Conservation (phyloP, 192 early-diverging fungal species). For the Backusella parvicylindrica region DNA sequence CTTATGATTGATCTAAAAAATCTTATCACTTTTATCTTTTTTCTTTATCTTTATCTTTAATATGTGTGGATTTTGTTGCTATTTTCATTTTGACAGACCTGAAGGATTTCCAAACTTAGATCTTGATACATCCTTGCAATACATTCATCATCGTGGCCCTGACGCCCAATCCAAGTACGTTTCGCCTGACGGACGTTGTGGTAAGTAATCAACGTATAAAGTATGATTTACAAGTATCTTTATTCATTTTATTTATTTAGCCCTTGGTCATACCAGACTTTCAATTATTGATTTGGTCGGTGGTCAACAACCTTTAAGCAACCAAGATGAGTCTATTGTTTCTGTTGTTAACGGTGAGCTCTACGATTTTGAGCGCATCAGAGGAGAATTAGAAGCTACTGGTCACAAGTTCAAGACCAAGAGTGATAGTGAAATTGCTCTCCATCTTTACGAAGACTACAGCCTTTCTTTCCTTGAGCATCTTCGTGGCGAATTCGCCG, state of each 20-base stretch:
- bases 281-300: slow-evolving; percentile 26
- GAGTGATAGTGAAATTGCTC: slow-evolving; percentile 22
- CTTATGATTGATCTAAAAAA: neutral
- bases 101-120: neutral
- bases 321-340: neutral
- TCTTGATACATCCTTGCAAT: slow-evolving; percentile 2
- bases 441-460: slow-evolving; percentile 16
- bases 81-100: slow-evolving; percentile 13
- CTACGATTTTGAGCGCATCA: slow-evolving; percentile 18
- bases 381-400: neutral
- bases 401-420: slow-evolving; percentile 20
- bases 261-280: slow-evolving; percentile 15
- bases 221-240: neutral
- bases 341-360: slow-evolving; percentile 24
- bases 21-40: slow-evolving; percentile 1
- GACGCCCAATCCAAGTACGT: neutral
- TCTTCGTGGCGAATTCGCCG: slow-evolving; percentile 17
- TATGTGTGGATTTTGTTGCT: slow-evolving; percentile 15
- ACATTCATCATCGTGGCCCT: slow-evolving; percentile 8
- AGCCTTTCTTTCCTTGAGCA: slow-evolving; percentile 8
- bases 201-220: neutral
- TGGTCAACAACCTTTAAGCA: slow-evolving; percentile 20
- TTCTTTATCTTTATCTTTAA: neutral
- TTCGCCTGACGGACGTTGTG: slow-evolving; percentile 3
- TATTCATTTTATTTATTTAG: neutral